Conservation (phyloP, 2,329 filamentous ascomycete genomes). For the Penicillium sp. region DNA sequence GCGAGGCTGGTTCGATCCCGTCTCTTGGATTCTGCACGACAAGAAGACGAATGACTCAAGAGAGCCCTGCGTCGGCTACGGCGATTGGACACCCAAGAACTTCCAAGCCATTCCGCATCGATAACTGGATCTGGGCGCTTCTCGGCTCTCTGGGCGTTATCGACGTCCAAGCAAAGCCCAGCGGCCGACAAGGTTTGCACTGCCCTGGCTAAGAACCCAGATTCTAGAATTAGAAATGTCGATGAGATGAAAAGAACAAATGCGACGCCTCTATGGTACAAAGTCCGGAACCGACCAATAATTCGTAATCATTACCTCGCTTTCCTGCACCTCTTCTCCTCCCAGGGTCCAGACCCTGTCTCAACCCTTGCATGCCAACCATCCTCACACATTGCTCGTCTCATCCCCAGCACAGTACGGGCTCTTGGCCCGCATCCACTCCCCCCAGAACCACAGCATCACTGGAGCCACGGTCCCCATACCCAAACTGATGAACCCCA, state of each 20-base stretch:
- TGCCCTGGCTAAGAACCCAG: background rate
- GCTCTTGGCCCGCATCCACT: conserved; percentile 48
- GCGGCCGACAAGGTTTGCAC: background rate
- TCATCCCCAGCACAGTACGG: conserved; percentile 36
- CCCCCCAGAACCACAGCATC: conserved; percentile 53
- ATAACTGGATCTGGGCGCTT: background rate
- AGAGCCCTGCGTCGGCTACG: background rate
- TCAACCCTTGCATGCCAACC: background rate
- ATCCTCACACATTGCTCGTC: background rate
- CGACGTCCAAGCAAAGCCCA: background rate
- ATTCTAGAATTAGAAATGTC: background rate
- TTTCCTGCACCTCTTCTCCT: background rate
- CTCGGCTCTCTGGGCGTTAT: background rate
- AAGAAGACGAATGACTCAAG: background rate
- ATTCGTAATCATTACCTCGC: background rate
- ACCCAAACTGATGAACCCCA: conserved; percentile 40
- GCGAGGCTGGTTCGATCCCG: background rate
- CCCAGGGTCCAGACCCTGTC: background rate
- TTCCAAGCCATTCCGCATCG: background rate
- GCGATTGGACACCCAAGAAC: background rate
- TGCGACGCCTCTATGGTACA: background rate
- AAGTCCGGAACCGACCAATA: background rate
- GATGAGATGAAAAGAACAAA: background rate
- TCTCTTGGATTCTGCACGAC: background rate
- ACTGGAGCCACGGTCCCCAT: conserved; percentile 51